Percentiles rank a stretch among this genome's conserved stretches.
These are phyloP conservation scores for Cokeromyces recurvatus DNA, from an alignment of 371 early-diverging fungal genomes.

Conservation along the genomic window DNA sequence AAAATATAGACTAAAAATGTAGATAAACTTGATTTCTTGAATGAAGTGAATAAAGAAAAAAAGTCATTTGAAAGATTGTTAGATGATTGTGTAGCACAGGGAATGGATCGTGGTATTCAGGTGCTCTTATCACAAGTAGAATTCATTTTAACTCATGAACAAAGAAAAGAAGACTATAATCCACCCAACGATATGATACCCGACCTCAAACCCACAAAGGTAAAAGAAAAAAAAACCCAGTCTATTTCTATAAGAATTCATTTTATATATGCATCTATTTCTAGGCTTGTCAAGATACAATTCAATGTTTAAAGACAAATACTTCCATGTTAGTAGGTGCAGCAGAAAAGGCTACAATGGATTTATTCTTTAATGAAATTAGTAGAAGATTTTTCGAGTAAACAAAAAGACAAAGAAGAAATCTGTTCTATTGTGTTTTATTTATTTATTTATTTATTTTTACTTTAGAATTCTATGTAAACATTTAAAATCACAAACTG, in stretches of 20 bases:
- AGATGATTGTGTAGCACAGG: constrained; percentile 83
- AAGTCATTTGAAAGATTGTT: constrained; percentile 73
- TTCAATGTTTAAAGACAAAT: constrained; percentile 75
- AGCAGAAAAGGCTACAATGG: constrained; percentile 83
- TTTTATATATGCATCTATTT: no score
- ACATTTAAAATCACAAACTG: constrained; percentile 73
- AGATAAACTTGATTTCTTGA: constrained; percentile 82
- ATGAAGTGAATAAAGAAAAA: constrained; percentile 79
- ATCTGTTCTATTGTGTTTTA: background rate
- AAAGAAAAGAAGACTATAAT: constrained; percentile 64
- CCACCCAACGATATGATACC: constrained; percentile 48
- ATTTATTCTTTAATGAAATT: constrained; percentile 86
- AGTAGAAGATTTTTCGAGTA: constrained; percentile 84
- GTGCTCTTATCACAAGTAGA: constrained; percentile 75
- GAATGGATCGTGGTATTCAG: constrained; percentile 87
- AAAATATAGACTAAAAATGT: constrained; percentile 48
- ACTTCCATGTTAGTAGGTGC: constrained; percentile 68
- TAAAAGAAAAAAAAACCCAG: constrained; percentile 11
- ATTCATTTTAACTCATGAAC: constrained; percentile 61
- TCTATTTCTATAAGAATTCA: no score
- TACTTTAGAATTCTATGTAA: constrained; percentile 62
- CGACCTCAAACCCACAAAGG: constrained; percentile 68
- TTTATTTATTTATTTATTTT: background rate
- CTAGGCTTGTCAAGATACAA: constrained; percentile 59
- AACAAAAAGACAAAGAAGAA: constrained; percentile 4